phyloP scores from a whole-genome alignment of 331 rosid species.

The Telfairia occidentalis region DNA sequence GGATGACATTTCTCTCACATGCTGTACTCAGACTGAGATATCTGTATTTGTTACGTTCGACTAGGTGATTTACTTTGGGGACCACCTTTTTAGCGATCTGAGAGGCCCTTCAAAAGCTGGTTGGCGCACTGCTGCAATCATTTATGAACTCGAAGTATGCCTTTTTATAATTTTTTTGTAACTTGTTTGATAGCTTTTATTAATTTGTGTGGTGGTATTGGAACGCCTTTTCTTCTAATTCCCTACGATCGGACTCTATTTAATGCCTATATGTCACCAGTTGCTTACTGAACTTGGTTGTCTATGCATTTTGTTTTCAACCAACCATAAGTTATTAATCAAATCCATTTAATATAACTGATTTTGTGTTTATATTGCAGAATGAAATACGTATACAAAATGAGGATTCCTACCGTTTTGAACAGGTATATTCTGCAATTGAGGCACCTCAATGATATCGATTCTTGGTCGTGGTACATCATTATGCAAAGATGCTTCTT shows the following conservation, averaged over 20 bases:
- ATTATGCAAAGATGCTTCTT: not conserved
- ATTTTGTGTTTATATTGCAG: conserved; percentile 33
- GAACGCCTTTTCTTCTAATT: not conserved
- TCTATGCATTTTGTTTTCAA: not conserved
- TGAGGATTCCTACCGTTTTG: conserved; percentile 61
- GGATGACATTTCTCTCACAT: conserved; percentile 7
- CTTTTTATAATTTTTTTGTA: not conserved
- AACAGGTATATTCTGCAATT: conserved; percentile 51
- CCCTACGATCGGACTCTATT: not conserved
- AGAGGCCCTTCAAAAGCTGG: conserved; percentile 97
- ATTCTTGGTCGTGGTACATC: not conserved
- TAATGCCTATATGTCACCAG: not conserved
- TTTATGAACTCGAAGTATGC: conserved; percentile 76
- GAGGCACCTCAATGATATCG: not conserved
- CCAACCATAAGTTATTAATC: not conserved
- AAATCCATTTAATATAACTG: not conserved
- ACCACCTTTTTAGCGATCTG: conserved; percentile 88
- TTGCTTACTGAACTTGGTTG: conserved; percentile 2
- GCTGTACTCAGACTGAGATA: conserved; percentile 8
- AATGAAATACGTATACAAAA: conserved; percentile 74
- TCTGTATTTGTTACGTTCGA: not conserved
- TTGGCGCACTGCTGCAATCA: conserved; percentile 97
- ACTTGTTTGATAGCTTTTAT: not conserved
- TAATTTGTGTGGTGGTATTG: not conserved
- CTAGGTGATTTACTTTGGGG: conserved; percentile 97